Conservation (phyloP, 2,329 filamentous ascomycete genomes). For the Penicillium frequentans region DNA sequence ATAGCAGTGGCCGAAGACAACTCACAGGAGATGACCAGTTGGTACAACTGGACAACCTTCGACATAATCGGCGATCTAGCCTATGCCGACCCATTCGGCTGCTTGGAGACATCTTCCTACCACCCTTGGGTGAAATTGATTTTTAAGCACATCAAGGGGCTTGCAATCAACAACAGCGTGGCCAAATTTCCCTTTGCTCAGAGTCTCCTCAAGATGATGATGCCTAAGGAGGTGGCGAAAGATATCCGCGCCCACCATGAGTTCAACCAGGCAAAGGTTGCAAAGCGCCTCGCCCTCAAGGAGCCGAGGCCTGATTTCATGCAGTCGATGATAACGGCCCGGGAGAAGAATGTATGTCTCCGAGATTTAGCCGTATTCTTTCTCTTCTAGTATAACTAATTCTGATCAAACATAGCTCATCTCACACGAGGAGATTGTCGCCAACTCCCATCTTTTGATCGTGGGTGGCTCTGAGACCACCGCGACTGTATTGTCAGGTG, state of each 20-base stretch:
- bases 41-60: slow-evolving; percentile 36
- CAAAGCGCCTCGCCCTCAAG: too few species aligned
- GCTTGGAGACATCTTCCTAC: neutral
- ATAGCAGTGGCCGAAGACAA: neutral
- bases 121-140: slow-evolving; percentile 37
- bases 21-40: slow-evolving; percentile 16
- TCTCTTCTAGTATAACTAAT: too few species aligned
- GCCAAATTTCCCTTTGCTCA: too few species aligned
- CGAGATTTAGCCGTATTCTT: too few species aligned
- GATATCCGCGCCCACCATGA: too few species aligned
- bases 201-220: too few species aligned
- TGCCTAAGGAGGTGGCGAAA: too few species aligned
- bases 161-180: too few species aligned
- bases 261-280: too few species aligned
- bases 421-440: slow-evolving; percentile 25
- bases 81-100: slow-evolving; percentile 23
- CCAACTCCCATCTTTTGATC: slow-evolving; percentile 23
- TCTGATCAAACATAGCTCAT: slow-evolving; percentile 26
- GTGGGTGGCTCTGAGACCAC: slow-evolving; percentile 50
- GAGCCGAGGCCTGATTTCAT: too few species aligned
- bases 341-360: too few species aligned
- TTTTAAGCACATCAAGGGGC: slow-evolving; percentile 9
- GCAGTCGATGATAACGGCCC: too few species aligned
- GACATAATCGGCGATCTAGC: slow-evolving; percentile 30
- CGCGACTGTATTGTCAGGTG: slow-evolving; percentile 44